Percentiles rank a stretch among this genome's conserved stretches.
phyloP scores from a whole-genome alignment of 352 stramenopile species.

The Globisporangium middletonii region DNA sequence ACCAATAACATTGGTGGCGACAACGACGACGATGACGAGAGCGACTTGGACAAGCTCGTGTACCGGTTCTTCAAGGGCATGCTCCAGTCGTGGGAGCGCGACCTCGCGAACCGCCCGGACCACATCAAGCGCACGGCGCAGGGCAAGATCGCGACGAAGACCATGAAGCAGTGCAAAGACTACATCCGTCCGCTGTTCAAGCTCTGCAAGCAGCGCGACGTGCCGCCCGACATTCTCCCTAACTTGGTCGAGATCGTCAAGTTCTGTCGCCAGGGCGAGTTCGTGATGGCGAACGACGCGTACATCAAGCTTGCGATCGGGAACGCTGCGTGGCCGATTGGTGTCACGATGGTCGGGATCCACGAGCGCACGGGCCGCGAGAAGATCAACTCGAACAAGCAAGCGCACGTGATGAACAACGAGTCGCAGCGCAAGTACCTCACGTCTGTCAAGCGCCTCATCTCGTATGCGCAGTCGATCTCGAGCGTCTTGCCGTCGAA shows the following conservation, averaged over 20 bases:
- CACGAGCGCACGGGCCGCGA: conserved; percentile 93
- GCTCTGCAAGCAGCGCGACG: conserved; percentile 89
- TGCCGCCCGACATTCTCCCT: conserved; percentile 86
- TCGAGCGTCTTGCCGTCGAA: conserved; percentile 82
- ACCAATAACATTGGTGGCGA: background rate
- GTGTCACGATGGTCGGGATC: conserved; percentile 99
- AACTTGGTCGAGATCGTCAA: conserved; percentile 93
- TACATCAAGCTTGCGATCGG: conserved; percentile 98
- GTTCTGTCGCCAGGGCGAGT: conserved; percentile 91
- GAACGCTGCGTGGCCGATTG: conserved; percentile 98
- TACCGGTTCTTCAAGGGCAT: conserved; percentile 94
- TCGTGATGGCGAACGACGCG: conserved; percentile 94
- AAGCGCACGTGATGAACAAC: conserved; percentile 99
- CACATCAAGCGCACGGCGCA: conserved; percentile 87
- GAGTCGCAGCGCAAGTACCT: conserved; percentile 98
- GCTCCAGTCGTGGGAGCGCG: conserved; percentile 91
- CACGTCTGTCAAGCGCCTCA: conserved; percentile 96
- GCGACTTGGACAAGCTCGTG: conserved; percentile 59
- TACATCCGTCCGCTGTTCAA: conserved; percentile 98
- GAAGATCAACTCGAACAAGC: conserved; percentile 97
- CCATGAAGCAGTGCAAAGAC: conserved; percentile 98
- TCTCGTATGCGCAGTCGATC: conserved; percentile 94
- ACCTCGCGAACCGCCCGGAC: conserved; percentile 84
- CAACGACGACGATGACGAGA: conserved; percentile 29
- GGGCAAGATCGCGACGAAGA: conserved; percentile 94